Evolutionary conservation across 2,329 filamentous ascomycete genomes (phyloP), one percentile per base, ranked within the genome.

Genomic region (Teratosphaeria destructans): DNA sequence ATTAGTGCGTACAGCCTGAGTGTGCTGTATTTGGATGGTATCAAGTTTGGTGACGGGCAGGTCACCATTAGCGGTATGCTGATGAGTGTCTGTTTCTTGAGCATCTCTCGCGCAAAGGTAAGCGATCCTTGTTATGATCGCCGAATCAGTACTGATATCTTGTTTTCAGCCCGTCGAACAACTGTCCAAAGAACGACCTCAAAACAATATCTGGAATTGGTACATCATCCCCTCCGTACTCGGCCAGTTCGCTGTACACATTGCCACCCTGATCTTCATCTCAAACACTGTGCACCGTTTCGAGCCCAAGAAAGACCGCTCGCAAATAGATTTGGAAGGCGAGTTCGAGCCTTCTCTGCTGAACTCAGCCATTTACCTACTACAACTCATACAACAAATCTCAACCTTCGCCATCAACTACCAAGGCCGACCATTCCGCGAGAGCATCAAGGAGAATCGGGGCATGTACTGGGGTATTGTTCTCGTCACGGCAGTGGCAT

Each of bases 331-430:
- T 70, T 85, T 99, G 3, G 94, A 99, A 76, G 90, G 92, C 67
- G 93, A 97, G 66, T 99, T 99, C 71, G 79, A 86, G 65, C 94
- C 94, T 1, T 96, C 91, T 5, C 84, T 99, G 8, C 86, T 99
- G 72, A 99, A 99, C 81, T 94, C 88, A 55, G 94, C 94, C 59
- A 90, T 99, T 67, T 99, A 97, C 75, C 88, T 99, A 29, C 84
- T 99, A 49, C 94, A 97, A 71, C 85, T 99, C 57, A 97, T 99
- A 74, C 94, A 99, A 76, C 94, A 99, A 75, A 96, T 99, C 71
- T 96, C 92, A 27, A 99, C 94, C 3, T 99, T 99, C 70, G 92
- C 94, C 62, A 96, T 99, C 80, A 99, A 99, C 80, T 99, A 99
- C 79, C 94, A 99, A 76, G 94, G 94, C 61, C 88, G 94, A 10